Conservation (phyloP, 2,329 filamentous ascomycete species). For the Pseudocercospora musae region DNA sequence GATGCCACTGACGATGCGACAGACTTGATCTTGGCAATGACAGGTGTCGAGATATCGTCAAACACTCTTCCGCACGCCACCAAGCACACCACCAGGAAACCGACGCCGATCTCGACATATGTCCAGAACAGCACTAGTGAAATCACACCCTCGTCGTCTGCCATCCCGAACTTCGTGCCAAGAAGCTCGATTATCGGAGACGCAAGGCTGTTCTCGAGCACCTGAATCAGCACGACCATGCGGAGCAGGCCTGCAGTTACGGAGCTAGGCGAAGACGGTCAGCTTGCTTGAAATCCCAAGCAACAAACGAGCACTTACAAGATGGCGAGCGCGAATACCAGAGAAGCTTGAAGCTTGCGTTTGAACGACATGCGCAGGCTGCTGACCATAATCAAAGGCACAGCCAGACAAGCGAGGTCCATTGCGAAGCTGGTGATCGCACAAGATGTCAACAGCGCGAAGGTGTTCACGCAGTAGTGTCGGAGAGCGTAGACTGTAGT, state of each 20-base stretch:
- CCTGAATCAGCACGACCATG: conserved; percentile 13
- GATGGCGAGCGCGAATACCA: conserved; percentile 13
- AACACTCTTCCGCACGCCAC: conserved; percentile 13
- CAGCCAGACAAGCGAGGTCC: conserved; percentile 11
- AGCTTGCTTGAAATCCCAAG: too few species aligned
- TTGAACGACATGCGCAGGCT: conserved; percentile 9
- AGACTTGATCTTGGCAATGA: conserved; percentile 9
- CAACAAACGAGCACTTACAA: conserved; percentile 9
- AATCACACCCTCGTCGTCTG: conserved; percentile 11
- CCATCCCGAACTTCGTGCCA: conserved; percentile 5
- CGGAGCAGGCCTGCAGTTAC: conserved; percentile 15
- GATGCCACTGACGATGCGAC: not conserved
- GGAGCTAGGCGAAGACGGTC: conserved; percentile 3
- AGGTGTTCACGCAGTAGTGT: conserved; percentile 11
- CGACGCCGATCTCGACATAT: conserved; percentile 15
- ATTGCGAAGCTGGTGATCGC: conserved; percentile 10
- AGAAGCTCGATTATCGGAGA: conserved; percentile 7
- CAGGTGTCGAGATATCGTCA: conserved; percentile 11
- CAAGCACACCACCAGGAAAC: conserved; percentile 16
- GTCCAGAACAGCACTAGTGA: conserved; percentile 15
- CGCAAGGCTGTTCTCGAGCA: conserved; percentile 7
- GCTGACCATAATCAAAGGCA: conserved; percentile 18
- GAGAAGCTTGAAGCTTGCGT: conserved; percentile 13
- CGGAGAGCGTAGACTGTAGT: conserved; percentile 12
- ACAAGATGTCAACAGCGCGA: conserved; percentile 12